Conservation (phyloP, 2,329 filamentous ascomycete genomes). For the Sclerotinia subarctica region DNA sequence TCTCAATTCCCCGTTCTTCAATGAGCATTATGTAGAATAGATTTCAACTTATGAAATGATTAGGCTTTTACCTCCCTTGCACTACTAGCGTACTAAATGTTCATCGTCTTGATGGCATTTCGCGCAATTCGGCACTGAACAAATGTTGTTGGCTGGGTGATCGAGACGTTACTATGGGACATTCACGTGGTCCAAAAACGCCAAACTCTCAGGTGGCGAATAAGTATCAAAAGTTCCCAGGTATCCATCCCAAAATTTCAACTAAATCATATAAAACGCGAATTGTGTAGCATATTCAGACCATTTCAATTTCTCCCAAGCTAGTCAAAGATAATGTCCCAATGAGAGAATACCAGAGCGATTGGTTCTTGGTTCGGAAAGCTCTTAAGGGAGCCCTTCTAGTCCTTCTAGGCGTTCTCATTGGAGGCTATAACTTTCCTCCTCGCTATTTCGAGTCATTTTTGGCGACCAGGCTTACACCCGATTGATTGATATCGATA, state of each 20-base stretch:
- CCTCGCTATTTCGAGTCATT: background rate
- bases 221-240: background rate
- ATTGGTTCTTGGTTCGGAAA: background rate
- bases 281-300: background rate
- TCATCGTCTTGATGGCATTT: background rate
- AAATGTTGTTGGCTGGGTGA: background rate
- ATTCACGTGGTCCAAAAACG: background rate
- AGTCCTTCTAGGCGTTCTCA: background rate
- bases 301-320: background rate
- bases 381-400: background rate
- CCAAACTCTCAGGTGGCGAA: background rate
- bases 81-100: background rate
- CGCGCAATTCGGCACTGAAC: background rate
- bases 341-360: background rate
- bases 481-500: background rate
- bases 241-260: background rate
- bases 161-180: background rate
- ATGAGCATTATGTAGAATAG: background rate
- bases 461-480: background rate
- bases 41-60: background rate
- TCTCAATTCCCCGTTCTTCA: background rate
- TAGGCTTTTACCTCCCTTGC: background rate
- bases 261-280: background rate
- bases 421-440: background rate
- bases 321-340: too few species aligned